Percentiles rank a stretch among this genome's conserved stretches.
phyloP scores from a whole-genome alignment of 495 filamentous ascomycete species.

The Extremus antarcticus region DNA sequence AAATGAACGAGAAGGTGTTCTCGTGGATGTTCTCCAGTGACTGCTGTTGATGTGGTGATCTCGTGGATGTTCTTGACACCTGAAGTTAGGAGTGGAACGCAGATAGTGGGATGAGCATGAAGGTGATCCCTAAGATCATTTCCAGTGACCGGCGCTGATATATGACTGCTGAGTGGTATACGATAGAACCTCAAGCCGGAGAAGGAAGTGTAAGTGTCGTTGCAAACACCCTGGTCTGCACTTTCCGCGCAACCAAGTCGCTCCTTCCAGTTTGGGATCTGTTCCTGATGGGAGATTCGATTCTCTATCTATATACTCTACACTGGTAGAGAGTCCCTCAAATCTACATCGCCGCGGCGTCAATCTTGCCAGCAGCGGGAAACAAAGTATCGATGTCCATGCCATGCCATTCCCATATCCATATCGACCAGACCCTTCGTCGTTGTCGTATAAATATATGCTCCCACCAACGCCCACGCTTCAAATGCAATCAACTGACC shows the following conservation, averaged over 20 bases:
- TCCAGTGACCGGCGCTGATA: no score
- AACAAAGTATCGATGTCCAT: background rate
- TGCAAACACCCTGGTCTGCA: no score
- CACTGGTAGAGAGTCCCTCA: background rate
- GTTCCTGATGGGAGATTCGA: background rate
- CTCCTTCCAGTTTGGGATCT: background rate
- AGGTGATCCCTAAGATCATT: no score
- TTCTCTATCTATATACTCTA: background rate
- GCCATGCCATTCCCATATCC: background rate
- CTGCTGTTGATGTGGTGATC: no score
- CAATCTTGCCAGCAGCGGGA: background rate
- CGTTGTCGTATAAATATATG: background rate
- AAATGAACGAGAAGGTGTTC: no score
- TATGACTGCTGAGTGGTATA: no score
- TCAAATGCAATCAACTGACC: background rate
- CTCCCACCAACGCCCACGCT: background rate
- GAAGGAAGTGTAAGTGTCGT: no score
- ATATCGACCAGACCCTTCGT: background rate
- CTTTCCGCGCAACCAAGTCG: no score
- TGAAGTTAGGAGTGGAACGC: no score
- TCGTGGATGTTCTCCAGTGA: no score
- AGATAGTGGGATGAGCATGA: no score
- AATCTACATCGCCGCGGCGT: background rate
- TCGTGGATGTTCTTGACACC: no score
- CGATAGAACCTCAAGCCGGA: background rate